Evolutionary conservation across 2,329 filamentous ascomycete species (phyloP).

Genomic region (Verticillium longisporum): DNA sequence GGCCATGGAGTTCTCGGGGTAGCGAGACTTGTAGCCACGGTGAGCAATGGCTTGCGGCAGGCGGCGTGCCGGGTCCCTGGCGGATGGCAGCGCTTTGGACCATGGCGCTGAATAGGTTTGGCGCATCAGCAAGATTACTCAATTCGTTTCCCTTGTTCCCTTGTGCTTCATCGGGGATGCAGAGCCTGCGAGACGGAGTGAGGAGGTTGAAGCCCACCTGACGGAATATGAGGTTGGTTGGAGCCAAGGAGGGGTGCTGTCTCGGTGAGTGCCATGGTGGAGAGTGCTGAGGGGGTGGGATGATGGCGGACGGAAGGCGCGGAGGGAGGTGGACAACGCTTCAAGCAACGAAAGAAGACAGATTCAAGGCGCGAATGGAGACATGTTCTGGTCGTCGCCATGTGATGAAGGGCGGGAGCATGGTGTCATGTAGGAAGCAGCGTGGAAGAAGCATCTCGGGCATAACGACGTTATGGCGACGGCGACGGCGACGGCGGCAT

Average conservation of each 20-base stretch:
- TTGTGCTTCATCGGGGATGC: not conserved
- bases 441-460: no score
- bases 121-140: not conserved
- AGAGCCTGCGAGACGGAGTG: not conserved
- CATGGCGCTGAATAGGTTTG: slow-evolving; percentile 18
- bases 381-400: not conserved
- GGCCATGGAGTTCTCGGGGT: slow-evolving; percentile 80
- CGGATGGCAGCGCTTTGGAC: slow-evolving; percentile 21
- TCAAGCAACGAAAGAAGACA: not conserved
- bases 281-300: not conserved
- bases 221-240: not conserved
- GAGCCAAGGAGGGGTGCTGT: not conserved
- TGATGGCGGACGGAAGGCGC: not conserved
- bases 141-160: no score
- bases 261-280: not conserved
- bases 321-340: not conserved
- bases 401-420: not conserved
- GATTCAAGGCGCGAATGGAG: not conserved
- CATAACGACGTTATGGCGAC: no score
- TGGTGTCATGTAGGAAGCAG: not conserved
- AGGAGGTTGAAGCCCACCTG: not conserved
- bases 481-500: no score
- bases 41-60: slow-evolving; percentile 71
- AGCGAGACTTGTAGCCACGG: slow-evolving; percentile 69
- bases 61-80: slow-evolving; percentile 6